These are phyloP conservation scores for Malassezia sympodialis DNA, from an alignment of 1,284 basidiomycete genomes.

Conservation along the genomic window DNA sequence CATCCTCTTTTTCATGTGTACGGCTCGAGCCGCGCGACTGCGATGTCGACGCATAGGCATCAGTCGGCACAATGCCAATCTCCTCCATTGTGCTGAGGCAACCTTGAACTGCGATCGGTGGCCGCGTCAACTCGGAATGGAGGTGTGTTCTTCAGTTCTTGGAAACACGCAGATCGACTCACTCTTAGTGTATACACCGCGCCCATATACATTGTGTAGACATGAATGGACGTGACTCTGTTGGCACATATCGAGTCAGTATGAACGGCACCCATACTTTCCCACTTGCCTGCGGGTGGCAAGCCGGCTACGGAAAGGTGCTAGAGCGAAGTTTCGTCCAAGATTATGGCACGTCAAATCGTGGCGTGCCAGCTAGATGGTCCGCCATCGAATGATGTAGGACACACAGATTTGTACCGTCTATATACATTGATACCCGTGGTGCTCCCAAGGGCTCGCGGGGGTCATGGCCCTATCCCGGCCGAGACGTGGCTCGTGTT, in stretches of 20 bases:
- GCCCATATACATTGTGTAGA: background rate
- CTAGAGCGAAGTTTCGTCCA: constrained; percentile 2
- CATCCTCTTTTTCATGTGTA: background rate
- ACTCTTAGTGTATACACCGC: no score
- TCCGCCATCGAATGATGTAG: background rate
- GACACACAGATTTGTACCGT: background rate
- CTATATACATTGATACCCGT: background rate
- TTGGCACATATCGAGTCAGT: background rate
- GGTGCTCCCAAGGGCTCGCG: no score
- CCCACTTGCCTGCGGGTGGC: constrained; percentile 4
- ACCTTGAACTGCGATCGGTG: constrained; percentile 4
- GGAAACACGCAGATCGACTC: background rate
- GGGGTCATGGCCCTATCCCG: background rate
- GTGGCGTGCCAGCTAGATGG: background rate
- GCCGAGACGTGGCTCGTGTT: background rate
- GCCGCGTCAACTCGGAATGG: background rate
- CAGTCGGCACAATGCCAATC: constrained; percentile 29
- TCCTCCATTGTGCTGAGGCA: constrained; percentile 34
- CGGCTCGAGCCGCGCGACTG: background rate
- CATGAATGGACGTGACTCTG: background rate
- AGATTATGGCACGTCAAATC: background rate
- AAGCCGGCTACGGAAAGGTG: constrained; percentile 16
- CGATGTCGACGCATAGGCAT: constrained; percentile 6
- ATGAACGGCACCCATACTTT: constrained; percentile 10
- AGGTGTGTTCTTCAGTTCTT: constrained; percentile 3